phyloP scores from a whole-genome alignment of 345 rosid species.

The Hirschfeldia incana region DNA sequence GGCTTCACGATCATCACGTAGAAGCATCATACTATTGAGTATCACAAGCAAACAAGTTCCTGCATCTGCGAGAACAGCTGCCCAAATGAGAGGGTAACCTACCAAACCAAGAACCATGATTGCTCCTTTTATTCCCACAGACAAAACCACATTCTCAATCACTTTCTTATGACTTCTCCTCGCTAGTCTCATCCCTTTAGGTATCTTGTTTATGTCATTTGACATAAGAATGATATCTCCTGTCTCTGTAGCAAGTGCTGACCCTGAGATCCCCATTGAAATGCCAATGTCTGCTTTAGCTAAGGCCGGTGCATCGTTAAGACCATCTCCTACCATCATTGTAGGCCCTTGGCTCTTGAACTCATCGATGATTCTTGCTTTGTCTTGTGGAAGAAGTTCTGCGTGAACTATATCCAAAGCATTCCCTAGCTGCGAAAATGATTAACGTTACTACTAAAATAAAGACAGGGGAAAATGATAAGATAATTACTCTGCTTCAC shows the following conservation, averaged over 20 bases:
- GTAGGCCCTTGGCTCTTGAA: constrained; percentile 55
- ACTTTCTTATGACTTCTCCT: constrained; percentile 64
- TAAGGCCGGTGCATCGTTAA: constrained; percentile 88
- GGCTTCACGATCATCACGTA: constrained; percentile 36
- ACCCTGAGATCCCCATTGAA: constrained; percentile 90
- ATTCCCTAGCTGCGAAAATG: constrained; percentile 49
- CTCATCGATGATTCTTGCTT: constrained; percentile 49
- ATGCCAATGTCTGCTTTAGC: constrained; percentile 85
- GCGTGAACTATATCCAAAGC: constrained; percentile 54
- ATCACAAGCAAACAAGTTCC: constrained; percentile 89
- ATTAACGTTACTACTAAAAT: neutral
- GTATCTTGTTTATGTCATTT: constrained; percentile 69
- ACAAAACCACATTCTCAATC: constrained; percentile 58
- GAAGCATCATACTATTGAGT: constrained; percentile 74
- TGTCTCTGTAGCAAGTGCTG: constrained; percentile 82
- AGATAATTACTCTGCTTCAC: constrained; percentile 34
- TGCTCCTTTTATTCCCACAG: constrained; percentile 61
- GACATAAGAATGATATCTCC: constrained; percentile 82
- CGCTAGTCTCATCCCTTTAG: constrained; percentile 60
- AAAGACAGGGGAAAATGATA: neutral
- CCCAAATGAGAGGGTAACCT: constrained; percentile 87
- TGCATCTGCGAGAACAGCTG: constrained; percentile 85
- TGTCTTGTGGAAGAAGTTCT: constrained; percentile 82
- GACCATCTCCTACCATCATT: constrained; percentile 85
- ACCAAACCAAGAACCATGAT: constrained; percentile 70